Base-by-base conservation (phyloP, 2,329 filamentous ascomycete genomes). In the Colletotrichum salicis region DNA sequence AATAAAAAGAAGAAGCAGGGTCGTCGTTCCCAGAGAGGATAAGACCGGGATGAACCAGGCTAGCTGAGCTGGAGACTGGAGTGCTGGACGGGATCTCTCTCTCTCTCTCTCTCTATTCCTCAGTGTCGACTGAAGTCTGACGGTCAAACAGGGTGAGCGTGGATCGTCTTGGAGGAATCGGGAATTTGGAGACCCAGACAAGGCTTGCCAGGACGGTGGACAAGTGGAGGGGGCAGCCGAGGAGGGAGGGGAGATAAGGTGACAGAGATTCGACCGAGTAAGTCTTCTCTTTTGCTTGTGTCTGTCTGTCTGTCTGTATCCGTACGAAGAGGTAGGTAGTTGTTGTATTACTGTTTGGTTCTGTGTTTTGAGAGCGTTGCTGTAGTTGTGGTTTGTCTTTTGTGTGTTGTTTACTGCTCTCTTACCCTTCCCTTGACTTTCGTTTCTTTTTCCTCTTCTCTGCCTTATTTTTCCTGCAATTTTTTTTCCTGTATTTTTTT, bases 211-310 rank as follows among this genome's bases (percentile, higher is more conserved):
- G 87, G n/a, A 82, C 78, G 0, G 87, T 87, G 24, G 83, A 82
- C 27, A 29, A 13, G 79, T 78, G 72, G 88, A 85, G 0, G 89
- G 89, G 0, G 89, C 86, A 2, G 87, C 87, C 0, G 85, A 83
- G 75, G 89, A 89, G 27, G 0, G 41, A 8, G 41, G 19, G 19
- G 19, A 48, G 41, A 48, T 8, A 41, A 13, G 19, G 37, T 41
- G 41, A 48, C 27, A 57, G 27, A 24, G 54, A 24, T 54, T 56
- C 41, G 41, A 19, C 41, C 41, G n/a, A 54, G 52, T 29, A 7
- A 29, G 52, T 55, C 52, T 41, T 51, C 37, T 51, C 29, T 41
- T n/a, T 24, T 11, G 52, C 52, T 24, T 27, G 22, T 55, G 24
- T 15, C 52, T 29, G 37, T 19, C 31, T 55, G 24, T 15, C 52